Conservation (phyloP, 192 early-diverging fungal species). For the Piromyces finnis region DNA sequence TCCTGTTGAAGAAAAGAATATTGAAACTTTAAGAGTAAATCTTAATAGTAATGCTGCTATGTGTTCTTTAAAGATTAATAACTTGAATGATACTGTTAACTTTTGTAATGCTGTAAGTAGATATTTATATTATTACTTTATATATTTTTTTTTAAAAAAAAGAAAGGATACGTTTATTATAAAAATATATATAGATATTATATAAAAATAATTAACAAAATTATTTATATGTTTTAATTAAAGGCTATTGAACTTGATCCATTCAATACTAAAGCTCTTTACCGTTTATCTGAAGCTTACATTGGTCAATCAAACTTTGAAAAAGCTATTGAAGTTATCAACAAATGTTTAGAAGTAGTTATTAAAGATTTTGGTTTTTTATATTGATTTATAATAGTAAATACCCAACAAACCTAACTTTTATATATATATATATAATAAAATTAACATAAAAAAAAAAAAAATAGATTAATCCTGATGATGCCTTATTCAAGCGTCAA, state of each 20-base stretch:
- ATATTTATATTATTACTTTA: too few relatives aligned
- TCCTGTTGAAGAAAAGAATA: not conserved
- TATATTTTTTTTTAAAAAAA: too few relatives aligned
- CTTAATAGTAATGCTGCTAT: not conserved
- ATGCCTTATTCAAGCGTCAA: not conserved
- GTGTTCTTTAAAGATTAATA: not conserved
- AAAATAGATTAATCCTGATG: not conserved
- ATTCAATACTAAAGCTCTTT: not conserved
- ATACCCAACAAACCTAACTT: too few relatives aligned
- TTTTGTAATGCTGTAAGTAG: not conserved
- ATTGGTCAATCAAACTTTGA: not conserved
- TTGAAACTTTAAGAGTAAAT: not conserved
- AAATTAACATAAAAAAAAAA: too few relatives aligned
- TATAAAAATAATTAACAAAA: too few relatives aligned
- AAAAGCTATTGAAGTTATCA: not conserved
- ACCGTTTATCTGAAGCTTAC: not conserved
- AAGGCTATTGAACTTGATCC: not conserved
- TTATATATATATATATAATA: too few relatives aligned
- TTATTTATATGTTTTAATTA: too few relatives aligned
- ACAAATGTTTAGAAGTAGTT: not conserved
- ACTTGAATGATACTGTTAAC: not conserved
- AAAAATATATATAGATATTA: too few relatives aligned
- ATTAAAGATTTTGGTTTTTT: too few relatives aligned
- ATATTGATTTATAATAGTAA: too few relatives aligned
- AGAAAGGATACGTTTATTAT: too few relatives aligned